Percentiles rank a stretch among this genome's conserved stretches.
phyloP scores from a whole-genome alignment of 768 basidiomycete species.

The Boletus rex-veris region DNA sequence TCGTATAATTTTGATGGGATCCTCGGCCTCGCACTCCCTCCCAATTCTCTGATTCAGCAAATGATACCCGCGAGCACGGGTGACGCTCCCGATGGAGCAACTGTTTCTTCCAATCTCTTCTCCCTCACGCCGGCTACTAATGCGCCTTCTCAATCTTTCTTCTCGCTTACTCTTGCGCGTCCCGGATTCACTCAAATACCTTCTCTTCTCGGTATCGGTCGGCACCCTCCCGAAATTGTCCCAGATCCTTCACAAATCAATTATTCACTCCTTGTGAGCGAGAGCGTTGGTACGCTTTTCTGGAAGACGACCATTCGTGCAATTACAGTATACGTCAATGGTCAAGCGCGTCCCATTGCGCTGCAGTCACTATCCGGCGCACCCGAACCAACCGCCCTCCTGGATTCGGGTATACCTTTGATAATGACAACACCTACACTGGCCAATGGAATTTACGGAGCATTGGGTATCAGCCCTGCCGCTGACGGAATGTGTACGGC shows the following conservation, averaged over 20 bases:
- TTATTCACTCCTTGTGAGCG: slow-evolving; percentile 47
- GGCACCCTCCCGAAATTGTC: slow-evolving; percentile 55
- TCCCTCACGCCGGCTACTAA: slow-evolving; percentile 51
- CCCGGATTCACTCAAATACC: slow-evolving; percentile 59
- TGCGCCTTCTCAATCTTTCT: slow-evolving; percentile 60
- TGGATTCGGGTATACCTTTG: slow-evolving; percentile 68
- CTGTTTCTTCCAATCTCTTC: slow-evolving; percentile 68
- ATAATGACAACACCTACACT: slow-evolving; percentile 60
- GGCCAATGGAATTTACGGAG: slow-evolving; percentile 77
- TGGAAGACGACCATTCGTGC: slow-evolving; percentile 62
- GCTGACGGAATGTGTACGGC: slow-evolving; percentile 62
- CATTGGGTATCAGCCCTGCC: slow-evolving; percentile 57
- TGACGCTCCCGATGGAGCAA: slow-evolving; percentile 60
- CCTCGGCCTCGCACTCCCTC: slow-evolving; percentile 72
- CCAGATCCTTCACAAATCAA: slow-evolving; percentile 48
- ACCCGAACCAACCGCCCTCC: slow-evolving; percentile 56
- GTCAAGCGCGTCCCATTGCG: slow-evolving; percentile 36
- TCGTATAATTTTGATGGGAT: slow-evolving; percentile 58
- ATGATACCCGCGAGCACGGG: slow-evolving; percentile 45
- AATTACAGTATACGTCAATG: slow-evolving; percentile 59
- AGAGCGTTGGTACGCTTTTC: slow-evolving; percentile 42
- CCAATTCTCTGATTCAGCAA: slow-evolving; percentile 62
- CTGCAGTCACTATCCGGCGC: slow-evolving; percentile 42
- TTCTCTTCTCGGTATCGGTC: slow-evolving; percentile 64
- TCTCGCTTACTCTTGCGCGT: slow-evolving; percentile 64